Evolutionary conservation across 2,329 filamentous ascomycete species (phyloP), one percentile per base, ranked within the genome.

Genomic region (Zarea fungicola): DNA sequence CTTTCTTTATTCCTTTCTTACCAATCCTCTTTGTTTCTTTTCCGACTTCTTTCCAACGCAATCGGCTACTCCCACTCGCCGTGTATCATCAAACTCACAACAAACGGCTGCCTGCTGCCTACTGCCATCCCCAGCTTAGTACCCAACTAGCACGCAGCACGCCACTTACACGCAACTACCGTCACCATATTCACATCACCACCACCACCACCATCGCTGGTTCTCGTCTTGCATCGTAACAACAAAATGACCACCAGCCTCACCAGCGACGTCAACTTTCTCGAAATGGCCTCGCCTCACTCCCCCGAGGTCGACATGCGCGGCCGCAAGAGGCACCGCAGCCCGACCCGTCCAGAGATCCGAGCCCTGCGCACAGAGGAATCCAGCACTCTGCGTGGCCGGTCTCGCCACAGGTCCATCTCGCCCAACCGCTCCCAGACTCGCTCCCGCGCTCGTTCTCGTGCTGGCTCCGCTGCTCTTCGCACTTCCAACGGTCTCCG

Each of bases 381-480:
- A 44, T 69, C 68, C 16, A 71, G 69, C 65, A 72, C 66, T 6
- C 62, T 72, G 25, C 65, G 69, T 45, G 69, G 69, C 35, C 65
- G 69, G 34, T 70, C 69, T 45, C 67, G 66, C 23, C 62, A 65
- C 13, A 65, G 69, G 42, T 68, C 68, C 14, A 62, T 64, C 11
- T 71, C 69, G 4, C 68, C 66, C 14, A 55, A 59, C 51, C 58
- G 51, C 42, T 56, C 59, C 7, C 43, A 52, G 8, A 57, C 49
- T 29, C 52, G 60, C 48, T 66, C 68, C 16, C 62, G 65, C 44
- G 58, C 58, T 19, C 57, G 65, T 3, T 69, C 67, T 6, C 64
- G 46, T 14, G 46, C 48, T 26, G 51, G 60, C 46, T 66, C 68
- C 18, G 62, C 65, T 44, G 58, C 58, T 16, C 11, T 57, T 67